Evolutionary conservation across 2,329 filamentous ascomycete genomes (phyloP).

Genomic region (Alternaria arborescens): DNA sequence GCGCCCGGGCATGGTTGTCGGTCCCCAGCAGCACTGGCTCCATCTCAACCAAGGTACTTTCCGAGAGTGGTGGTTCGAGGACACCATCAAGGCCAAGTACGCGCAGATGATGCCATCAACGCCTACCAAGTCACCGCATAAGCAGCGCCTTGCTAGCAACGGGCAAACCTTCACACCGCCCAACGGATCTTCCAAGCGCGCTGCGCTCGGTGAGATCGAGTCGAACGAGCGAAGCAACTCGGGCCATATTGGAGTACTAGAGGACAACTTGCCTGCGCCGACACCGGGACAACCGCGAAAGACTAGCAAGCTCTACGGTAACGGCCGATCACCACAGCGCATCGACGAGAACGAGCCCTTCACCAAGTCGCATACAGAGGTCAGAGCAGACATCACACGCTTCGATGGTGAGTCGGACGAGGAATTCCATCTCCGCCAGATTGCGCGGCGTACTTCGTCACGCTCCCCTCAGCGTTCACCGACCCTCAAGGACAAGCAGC

Average conservation of each 20-base stretch:
- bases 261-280: conserved; percentile 92
- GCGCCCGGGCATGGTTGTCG: conserved; percentile 98
- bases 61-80: conserved; percentile 95
- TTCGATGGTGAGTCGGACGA: conserved; percentile 77
- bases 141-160: conserved; percentile 65
- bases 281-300: conserved; percentile 97
- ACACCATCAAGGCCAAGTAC: conserved; percentile 80
- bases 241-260: conserved; percentile 69
- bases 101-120: conserved; percentile 68
- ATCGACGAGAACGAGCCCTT: conserved; percentile 60
- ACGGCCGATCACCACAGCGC: conserved; percentile 45
- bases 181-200: conserved; percentile 77
- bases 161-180: conserved; percentile 83
- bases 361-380: conserved; percentile 66
- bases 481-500: conserved; percentile 64
- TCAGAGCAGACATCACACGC: conserved; percentile 65
- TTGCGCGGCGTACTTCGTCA: conserved; percentile 68
- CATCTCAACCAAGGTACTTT: conserved; percentile 96
- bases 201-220: conserved; percentile 93
- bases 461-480: conserved; percentile 70
- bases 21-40: conserved; percentile 98
- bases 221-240: conserved; percentile 69
- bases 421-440: conserved; percentile 76
- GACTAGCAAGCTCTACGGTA: conserved; percentile 79
- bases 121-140: conserved; percentile 62